Evolutionary conservation across 139 green algal genomes (phyloP).

Genomic region (Limnomonas spitsbergensis): DNA sequence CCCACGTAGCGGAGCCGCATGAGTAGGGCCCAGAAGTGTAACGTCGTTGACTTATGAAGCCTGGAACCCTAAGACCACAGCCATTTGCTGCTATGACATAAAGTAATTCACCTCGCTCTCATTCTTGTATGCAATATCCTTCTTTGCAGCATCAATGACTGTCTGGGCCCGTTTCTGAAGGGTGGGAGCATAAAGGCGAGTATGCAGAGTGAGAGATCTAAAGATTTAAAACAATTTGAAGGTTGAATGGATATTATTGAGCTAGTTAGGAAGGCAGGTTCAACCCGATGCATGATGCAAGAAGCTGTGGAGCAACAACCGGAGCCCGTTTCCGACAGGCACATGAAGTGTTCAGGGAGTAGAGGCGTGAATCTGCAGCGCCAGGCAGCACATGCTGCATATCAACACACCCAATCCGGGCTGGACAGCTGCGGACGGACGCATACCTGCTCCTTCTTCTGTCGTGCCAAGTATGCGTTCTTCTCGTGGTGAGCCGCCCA

Average conservation of each 20-base stretch:
- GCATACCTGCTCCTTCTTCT: conserved; percentile 1
- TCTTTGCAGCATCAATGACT: conserved; percentile 6
- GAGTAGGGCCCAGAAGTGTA: background rate
- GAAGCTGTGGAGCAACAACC: no score
- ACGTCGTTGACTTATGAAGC: background rate
- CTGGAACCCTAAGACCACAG: background rate
- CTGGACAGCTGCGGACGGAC: background rate
- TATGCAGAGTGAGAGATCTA: background rate
- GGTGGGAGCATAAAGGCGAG: background rate
- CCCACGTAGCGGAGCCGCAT: background rate
- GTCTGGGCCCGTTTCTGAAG: background rate
- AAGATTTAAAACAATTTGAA: conserved; percentile 1
- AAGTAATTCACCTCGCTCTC: conserved; percentile 7
- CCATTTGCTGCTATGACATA: background rate
- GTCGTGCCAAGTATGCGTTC: background rate
- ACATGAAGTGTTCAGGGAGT: background rate
- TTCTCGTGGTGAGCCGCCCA: background rate
- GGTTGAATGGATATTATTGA: background rate
- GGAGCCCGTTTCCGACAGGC: no score
- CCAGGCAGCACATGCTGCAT: background rate
- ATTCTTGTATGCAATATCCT: conserved; percentile 12
- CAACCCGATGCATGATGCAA: no score
- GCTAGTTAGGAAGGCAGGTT: no score
- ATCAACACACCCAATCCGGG: background rate
- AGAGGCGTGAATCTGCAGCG: background rate